A percentile compares a stretch with the other conserved stretches of the same genome.
Evolutionary conservation across 2,329 filamentous ascomycete genomes (phyloP).

Genomic region (Ceratocystis smalleyi): DNA sequence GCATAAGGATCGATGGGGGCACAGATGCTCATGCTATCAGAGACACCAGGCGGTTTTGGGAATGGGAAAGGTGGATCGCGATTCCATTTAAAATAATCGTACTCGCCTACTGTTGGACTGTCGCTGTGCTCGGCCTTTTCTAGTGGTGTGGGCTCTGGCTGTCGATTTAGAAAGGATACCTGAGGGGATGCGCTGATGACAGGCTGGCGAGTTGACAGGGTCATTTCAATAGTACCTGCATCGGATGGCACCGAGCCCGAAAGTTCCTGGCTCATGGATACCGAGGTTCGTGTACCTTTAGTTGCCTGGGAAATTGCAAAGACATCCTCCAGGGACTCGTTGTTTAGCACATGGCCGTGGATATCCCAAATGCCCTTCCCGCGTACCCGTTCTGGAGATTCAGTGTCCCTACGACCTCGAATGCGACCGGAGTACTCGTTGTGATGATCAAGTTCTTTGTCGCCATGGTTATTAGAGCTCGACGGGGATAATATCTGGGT

Average conservation of each 20-base stretch:
- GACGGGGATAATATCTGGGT: not conserved
- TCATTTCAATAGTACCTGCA: constrained; percentile 9
- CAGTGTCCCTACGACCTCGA: constrained; percentile 23
- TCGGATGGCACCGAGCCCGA: constrained; percentile 4
- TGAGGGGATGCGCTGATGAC: constrained; percentile 4
- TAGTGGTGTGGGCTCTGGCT: constrained; percentile 9
- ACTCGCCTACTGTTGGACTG: constrained; percentile 25
- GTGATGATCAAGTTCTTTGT: constrained; percentile 21
- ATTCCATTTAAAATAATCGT: constrained; percentile 44
- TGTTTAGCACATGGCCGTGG: not conserved
- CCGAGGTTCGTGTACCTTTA: not conserved
- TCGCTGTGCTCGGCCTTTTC: constrained; percentile 19
- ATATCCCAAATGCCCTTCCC: constrained; percentile 7
- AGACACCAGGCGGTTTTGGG: constrained; percentile 20
- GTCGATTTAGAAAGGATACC: not conserved
- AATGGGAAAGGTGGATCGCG: constrained; percentile 42
- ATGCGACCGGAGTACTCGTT: constrained; percentile 33
- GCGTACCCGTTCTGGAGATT: not conserved
- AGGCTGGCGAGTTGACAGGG: constrained; percentile 9
- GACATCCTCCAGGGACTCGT: not conserved
- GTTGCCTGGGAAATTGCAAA: not conserved
- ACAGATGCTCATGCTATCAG: not conserved
- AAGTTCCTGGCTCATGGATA: constrained; percentile 5
- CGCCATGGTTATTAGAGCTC: not conserved
- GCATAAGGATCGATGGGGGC: constrained; percentile 39